Evolutionary conservation across 2,329 filamentous ascomycete species (phyloP).

Genomic region (Neoarthrinium moseri): DNA sequence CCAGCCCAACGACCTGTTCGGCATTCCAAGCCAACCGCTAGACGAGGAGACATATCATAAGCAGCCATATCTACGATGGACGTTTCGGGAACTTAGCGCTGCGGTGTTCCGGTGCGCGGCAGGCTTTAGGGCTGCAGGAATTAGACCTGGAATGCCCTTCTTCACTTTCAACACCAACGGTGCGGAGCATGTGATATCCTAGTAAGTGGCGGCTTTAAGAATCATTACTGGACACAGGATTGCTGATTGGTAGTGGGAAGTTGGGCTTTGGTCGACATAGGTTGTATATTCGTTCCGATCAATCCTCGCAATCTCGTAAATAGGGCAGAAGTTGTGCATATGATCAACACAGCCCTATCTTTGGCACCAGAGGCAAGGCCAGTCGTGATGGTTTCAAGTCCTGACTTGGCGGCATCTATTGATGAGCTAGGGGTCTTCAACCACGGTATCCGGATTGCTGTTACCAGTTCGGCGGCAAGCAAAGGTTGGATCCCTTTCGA

Average conservation of each 20-base stretch:
- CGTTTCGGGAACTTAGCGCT: not conserved
- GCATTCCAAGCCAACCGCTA: not conserved
- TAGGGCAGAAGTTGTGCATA: constrained; percentile 3
- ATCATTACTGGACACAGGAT: not conserved
- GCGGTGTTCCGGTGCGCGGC: not conserved
- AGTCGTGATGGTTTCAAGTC: constrained; percentile 1
- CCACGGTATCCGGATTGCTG: not conserved
- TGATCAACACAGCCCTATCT: not conserved
- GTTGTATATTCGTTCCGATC: constrained; percentile 1
- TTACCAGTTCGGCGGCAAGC: not conserved
- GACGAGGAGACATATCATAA: constrained; percentile 4
- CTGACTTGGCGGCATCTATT: not conserved
- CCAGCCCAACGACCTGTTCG: constrained; percentile 1
- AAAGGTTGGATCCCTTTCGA: constrained; percentile 5
- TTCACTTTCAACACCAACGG: constrained; percentile 6
- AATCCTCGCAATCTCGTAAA: constrained; percentile 6
- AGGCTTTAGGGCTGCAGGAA: not conserved
- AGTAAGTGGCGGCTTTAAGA: not conserved
- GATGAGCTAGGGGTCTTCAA: constrained; percentile 1
- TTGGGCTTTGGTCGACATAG: not conserved
- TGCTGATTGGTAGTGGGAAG: not conserved
- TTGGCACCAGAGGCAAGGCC: not conserved
- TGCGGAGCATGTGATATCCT: constrained; percentile 1
- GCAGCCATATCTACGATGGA: constrained; percentile 7
- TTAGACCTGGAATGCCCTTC: constrained; percentile 2